Conservation (phyloP, 1,284 basidiomycete genomes). For the Porodaedalea pini region DNA sequence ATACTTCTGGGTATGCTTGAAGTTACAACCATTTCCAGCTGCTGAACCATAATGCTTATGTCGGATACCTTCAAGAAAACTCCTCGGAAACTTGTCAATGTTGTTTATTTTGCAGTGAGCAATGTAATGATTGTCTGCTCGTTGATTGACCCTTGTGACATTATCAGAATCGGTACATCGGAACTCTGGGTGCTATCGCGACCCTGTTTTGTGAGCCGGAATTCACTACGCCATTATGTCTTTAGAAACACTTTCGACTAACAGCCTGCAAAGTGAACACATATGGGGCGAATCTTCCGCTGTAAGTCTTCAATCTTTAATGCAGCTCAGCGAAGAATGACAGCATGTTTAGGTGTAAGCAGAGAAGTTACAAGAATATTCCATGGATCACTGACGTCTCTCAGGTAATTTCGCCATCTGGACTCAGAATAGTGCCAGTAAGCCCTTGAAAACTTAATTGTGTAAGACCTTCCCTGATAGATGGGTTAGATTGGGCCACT, state of each 20-base stretch:
- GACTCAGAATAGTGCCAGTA: neutral
- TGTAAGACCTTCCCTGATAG: neutral
- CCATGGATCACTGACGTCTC: neutral
- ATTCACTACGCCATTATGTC: neutral
- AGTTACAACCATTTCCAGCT: too few relatives aligned
- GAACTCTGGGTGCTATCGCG: neutral
- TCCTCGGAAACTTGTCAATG: neutral
- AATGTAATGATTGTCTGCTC: neutral
- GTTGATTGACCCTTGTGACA: neutral
- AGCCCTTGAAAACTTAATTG: neutral
- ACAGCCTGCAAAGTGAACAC: neutral
- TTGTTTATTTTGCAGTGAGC: neutral
- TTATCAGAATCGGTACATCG: conserved; percentile 6
- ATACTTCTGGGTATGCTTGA: neutral
- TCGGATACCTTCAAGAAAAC: neutral
- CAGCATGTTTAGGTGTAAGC: neutral
- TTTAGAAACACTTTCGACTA: neutral
- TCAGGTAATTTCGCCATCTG: neutral
- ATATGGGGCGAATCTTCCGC: neutral
- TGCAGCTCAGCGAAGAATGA: neutral
- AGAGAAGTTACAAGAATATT: neutral
- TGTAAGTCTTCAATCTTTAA: neutral
- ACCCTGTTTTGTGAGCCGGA: neutral
- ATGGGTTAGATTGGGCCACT: neutral
- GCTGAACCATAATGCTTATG: too few relatives aligned